A percentile compares a stretch with the other conserved stretches of the same genome.
These are phyloP conservation scores for Saussurea involucrata DNA, from an alignment of 129 eudicot genomes.

Conservation along the genomic window DNA sequence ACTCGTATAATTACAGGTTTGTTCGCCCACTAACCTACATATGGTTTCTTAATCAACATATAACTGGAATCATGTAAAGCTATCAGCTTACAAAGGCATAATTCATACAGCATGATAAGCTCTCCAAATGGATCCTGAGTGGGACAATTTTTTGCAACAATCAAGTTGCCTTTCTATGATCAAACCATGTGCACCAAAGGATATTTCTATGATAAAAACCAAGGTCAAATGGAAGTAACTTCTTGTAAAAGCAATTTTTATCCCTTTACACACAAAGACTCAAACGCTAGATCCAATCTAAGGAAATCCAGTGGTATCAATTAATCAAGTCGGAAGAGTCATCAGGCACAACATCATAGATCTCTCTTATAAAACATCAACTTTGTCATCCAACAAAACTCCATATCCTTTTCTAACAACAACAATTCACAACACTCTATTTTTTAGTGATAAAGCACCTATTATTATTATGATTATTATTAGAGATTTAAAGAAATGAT, in stretches of 20 bases:
- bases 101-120: not conserved
- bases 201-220: too few species aligned
- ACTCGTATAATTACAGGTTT: not conserved
- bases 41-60: not conserved
- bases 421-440: conserved; percentile 6
- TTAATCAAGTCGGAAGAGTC: not conserved
- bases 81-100: not conserved
- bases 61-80: not conserved
- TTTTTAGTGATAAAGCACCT: not conserved
- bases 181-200: too few species aligned
- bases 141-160: not conserved
- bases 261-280: not conserved
- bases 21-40: not conserved
- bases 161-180: too few species aligned
- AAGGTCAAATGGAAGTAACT: not conserved
- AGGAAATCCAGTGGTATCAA: not conserved
- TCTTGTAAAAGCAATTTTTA: not conserved
- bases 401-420: conserved; percentile 8
- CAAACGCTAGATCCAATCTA: not conserved
- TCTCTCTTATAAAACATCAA: not conserved
- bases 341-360: not conserved
- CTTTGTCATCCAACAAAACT: not conserved
- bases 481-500: not conserved
- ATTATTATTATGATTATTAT: conserved; percentile 1
- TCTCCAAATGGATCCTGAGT: not conserved